Conservation (phyloP, 768 basidiomycete species). For the Hygrocybe punicea region DNA sequence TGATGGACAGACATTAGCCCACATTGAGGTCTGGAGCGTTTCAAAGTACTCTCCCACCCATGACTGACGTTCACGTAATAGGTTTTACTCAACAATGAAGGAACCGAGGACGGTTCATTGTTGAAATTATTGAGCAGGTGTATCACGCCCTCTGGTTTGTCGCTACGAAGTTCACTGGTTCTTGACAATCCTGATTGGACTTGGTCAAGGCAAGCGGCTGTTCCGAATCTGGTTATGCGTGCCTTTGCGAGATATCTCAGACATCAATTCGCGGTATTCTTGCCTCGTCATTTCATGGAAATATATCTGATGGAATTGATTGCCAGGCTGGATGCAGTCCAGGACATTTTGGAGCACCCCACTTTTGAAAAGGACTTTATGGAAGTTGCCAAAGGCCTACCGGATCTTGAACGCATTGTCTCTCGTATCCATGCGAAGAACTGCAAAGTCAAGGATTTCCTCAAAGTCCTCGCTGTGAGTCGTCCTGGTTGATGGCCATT, state of each 20-base stretch:
- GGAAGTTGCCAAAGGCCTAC: constrained; percentile 72
- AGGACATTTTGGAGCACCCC: constrained; percentile 81
- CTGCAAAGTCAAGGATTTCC: constrained; percentile 83
- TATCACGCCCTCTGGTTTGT: constrained; percentile 84
- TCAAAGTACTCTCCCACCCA: background rate
- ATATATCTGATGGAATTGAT: constrained; percentile 13
- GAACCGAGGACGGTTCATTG: constrained; percentile 87
- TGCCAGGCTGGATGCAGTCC: constrained; percentile 86
- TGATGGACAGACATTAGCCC: constrained; percentile 93
- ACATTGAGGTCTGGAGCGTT: constrained; percentile 69
- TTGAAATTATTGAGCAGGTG: constrained; percentile 79
- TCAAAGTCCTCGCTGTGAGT: constrained; percentile 72
- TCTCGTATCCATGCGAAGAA: constrained; percentile 93
- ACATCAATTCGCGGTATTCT: constrained; percentile 84
- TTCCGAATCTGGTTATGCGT: constrained; percentile 97
- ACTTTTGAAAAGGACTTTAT: constrained; percentile 75
- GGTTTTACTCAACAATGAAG: constrained; percentile 91
- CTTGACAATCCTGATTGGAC: constrained; percentile 3
- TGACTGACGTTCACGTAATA: constrained; percentile 19
- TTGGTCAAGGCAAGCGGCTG: constrained; percentile 75
- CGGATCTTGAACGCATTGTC: constrained; percentile 90
- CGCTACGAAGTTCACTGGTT: constrained; percentile 8
- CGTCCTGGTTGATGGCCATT: background rate
- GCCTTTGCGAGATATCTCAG: constrained; percentile 75
- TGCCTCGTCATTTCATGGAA: background rate